Percentiles rank a stretch among this genome's conserved stretches.
Conservation (phyloP, 495 filamentous ascomycete species). For the Podospora pseudocomata region DNA sequence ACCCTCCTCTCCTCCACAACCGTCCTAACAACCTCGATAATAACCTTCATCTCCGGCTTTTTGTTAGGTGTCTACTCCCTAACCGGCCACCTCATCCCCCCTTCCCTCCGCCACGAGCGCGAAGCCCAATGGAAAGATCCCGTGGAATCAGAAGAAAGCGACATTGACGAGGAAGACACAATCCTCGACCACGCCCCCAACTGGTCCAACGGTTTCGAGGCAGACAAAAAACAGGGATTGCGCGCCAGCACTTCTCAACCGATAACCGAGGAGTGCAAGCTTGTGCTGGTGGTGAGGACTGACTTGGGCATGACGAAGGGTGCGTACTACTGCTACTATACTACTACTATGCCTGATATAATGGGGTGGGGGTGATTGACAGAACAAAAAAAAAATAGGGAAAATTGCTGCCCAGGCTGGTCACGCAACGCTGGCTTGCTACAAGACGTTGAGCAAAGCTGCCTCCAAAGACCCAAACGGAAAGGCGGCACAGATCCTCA, state of each 20-base stretch:
- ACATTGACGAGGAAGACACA: conserved; percentile 49
- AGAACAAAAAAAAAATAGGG: conserved; percentile 47
- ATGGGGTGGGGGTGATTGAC: neutral
- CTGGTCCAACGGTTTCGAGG: conserved; percentile 51
- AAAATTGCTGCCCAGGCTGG: conserved; percentile 96
- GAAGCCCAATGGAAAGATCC: conserved; percentile 34
- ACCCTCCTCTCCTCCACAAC: conserved; percentile 19
- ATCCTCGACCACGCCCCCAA: conserved; percentile 58
- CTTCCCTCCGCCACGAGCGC: conserved; percentile 37
- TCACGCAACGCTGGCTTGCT: conserved; percentile 96
- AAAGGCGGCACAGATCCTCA: conserved; percentile 60
- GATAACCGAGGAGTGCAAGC: conserved; percentile 78
- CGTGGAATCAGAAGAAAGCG: conserved; percentile 50
- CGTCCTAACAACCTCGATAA: conserved; percentile 60
- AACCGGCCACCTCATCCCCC: conserved; percentile 49
- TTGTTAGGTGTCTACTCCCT: conserved; percentile 51
- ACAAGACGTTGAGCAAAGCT: conserved; percentile 70
- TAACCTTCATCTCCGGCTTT: conserved; percentile 62
- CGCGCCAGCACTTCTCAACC: conserved; percentile 24
- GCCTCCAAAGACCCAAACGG: conserved; percentile 45
- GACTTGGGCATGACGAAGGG: conserved; percentile 97
- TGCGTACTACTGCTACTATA: conserved; percentile 34
- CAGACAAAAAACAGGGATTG: conserved; percentile 48
- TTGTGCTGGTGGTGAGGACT: conserved; percentile 86
- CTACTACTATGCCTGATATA: neutral